These are phyloP conservation scores for Sclerotinia minor DNA, from an alignment of 2,329 filamentous ascomycete genomes.

Conservation along the genomic window DNA sequence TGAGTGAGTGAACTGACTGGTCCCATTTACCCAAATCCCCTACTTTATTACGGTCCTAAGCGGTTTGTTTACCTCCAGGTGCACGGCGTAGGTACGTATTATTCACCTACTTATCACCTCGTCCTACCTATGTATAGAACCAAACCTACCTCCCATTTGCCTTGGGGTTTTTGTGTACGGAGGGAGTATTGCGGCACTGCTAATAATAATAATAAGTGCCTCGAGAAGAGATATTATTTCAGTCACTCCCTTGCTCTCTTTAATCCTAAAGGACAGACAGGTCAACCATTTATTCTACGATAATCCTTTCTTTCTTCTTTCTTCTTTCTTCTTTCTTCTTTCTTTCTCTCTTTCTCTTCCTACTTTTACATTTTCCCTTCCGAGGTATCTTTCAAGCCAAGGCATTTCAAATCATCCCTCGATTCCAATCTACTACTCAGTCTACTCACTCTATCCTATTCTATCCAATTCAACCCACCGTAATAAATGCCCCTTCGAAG, in stretches of 20 bases:
- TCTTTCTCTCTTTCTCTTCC: constrained; percentile 1
- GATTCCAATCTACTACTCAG: background rate
- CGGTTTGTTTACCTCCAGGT: background rate
- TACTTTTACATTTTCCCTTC: background rate
- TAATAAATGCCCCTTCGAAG: background rate
- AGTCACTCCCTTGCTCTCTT: constrained; percentile 7
- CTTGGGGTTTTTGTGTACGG: too few species aligned
- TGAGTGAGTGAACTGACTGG: too few species aligned
- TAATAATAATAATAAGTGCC: too few species aligned
- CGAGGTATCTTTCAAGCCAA: background rate
- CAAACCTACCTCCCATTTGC: too few species aligned
- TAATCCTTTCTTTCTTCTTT: constrained; percentile 7
- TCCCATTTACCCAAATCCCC: background rate
- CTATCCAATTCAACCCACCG: background rate
- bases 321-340: too few species aligned
- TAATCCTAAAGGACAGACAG: background rate
- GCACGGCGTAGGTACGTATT: too few species aligned
- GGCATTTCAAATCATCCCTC: constrained; percentile 11
- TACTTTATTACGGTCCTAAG: background rate
- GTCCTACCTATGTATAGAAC: too few species aligned
- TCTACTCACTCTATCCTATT: too few species aligned
- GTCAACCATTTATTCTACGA: background rate
- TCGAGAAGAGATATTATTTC: too few species aligned
- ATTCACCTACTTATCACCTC: too few species aligned
- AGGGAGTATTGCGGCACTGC: too few species aligned